Percentiles rank a stretch among this genome's conserved stretches.
Conservation (phyloP, 1,284 basidiomycete genomes). For the Trichosporon sp. region DNA sequence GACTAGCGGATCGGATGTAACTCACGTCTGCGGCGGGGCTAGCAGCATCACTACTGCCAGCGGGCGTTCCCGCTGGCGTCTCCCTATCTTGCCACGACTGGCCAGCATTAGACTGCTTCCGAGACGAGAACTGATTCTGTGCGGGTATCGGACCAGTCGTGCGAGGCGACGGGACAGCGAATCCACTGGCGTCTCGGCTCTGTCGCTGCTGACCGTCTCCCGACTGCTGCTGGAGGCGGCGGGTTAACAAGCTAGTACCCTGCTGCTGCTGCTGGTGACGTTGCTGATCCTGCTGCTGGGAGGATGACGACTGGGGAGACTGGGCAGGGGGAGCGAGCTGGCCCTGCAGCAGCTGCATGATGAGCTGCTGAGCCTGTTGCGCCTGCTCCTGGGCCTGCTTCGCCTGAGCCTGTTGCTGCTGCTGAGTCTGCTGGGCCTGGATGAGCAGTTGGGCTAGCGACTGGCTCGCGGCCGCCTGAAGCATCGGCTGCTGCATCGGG, state of each 20-base stretch:
- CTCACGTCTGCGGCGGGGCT: constrained; percentile 14
- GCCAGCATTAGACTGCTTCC: not conserved
- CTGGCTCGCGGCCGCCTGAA: constrained; percentile 13
- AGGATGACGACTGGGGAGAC: constrained; percentile 4
- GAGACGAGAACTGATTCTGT: not conserved
- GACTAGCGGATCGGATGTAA: not conserved
- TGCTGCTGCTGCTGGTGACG: constrained; percentile 20
- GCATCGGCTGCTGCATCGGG: constrained; percentile 13
- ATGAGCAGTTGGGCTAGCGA: constrained; percentile 24
- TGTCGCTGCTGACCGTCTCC: constrained; percentile 16
- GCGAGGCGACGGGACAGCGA: not conserved
- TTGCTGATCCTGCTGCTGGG: constrained; percentile 24
- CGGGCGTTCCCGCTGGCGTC: constrained; percentile 5
- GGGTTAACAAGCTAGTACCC: constrained; percentile 39
- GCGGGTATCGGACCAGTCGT: not conserved
- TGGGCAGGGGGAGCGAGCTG: constrained; percentile 6
- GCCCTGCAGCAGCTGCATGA: constrained; percentile 21
- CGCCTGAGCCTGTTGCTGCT: constrained; percentile 22
- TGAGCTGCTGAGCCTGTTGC: constrained; percentile 27
- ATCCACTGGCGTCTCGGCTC: not conserved
- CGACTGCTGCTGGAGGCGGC: constrained; percentile 44
- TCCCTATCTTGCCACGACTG: constrained; percentile 6
- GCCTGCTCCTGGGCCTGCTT: constrained; percentile 27
- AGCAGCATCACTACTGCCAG: constrained; percentile 15
- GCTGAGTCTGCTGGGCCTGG: constrained; percentile 25